phyloP scores from a whole-genome alignment of 2,329 filamentous ascomycete genomes.

The Aspergillus vadensis region DNA sequence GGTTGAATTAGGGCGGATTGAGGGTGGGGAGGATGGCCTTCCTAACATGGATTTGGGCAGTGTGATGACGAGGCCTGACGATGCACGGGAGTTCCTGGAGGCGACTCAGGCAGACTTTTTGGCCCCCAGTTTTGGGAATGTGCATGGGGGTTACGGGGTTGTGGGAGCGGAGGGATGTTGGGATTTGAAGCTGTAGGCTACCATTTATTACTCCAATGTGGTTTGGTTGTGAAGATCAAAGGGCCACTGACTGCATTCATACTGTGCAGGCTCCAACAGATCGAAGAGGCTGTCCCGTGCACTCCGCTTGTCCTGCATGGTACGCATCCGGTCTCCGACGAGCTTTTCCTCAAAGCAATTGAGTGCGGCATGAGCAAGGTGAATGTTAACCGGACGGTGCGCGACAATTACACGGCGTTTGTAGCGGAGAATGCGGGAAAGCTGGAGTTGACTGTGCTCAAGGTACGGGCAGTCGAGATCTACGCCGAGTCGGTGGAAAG shows the following conservation, averaged over 20 bases:
- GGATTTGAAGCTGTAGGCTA: slow-evolving; percentile 13
- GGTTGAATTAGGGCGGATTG: slow-evolving; percentile 53
- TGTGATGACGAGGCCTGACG: slow-evolving; percentile 64
- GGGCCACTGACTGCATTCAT: not conserved
- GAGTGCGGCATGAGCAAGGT: slow-evolving; percentile 25
- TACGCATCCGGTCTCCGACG: slow-evolving; percentile 25
- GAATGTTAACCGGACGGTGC: slow-evolving; percentile 29
- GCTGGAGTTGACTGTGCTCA: slow-evolving; percentile 17
- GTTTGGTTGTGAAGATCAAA: too few relatives aligned
- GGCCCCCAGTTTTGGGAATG: slow-evolving; percentile 53
- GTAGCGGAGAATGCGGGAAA: slow-evolving; percentile 15
- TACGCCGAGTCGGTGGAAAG: slow-evolving; percentile 16
- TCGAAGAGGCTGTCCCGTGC: slow-evolving; percentile 7
- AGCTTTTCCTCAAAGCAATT: slow-evolving; percentile 20
- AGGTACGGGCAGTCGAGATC: slow-evolving; percentile 16
- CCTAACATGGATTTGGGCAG: slow-evolving; percentile 63
- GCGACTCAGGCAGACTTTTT: slow-evolving; percentile 69
- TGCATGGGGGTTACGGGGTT: slow-evolving; percentile 28
- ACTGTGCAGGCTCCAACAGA: slow-evolving; percentile 12
- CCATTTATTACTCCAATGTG: too few relatives aligned
- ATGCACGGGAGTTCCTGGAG: slow-evolving; percentile 65
- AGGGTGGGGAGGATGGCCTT: slow-evolving; percentile 68
- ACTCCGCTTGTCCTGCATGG: slow-evolving; percentile 25
- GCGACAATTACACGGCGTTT: slow-evolving; percentile 27
- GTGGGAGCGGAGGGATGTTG: slow-evolving; percentile 17